Evolutionary conservation across 2,329 filamentous ascomycete genomes (phyloP), one percentile per base, ranked within the genome.

Genomic region (Fusarium abutilonis): DNA sequence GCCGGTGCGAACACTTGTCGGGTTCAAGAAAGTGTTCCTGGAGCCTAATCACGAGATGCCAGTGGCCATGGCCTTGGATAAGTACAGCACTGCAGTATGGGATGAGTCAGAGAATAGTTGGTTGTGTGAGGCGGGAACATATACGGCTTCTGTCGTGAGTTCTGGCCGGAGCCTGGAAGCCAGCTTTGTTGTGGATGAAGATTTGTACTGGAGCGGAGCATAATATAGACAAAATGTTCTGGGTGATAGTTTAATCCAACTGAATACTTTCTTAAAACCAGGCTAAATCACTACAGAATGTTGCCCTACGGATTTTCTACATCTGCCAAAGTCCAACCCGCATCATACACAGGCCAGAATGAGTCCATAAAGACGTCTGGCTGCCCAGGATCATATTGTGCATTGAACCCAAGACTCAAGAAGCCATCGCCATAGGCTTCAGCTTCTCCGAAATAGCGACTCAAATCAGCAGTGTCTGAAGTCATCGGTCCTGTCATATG

Each of bases 341-440:
- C 42, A 13, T 51, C 43, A 7, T 15, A 32, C 2, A 60, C 10
- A 5, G 60, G 60, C 60, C 52, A 58, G 13, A 63, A 62, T 0
- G 60, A 58, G 26, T 63, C 60, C 58, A 63, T 58, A 4, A 63
- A 63, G 0, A 63, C 23, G 21, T 63, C 60, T 1, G 60, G 60
- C 3, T 63, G 60, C 1, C 47, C 46, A 1, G 39, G 36, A 0
- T 47, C 47, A 21, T 63, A 47, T 7, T 51, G 19, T 0, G 39
- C 44, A 3, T 63, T 52, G 6, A 57, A 17, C 1, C 44, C 60
- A 6, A 63, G 17, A 1, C 19, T 40, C 1, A 42, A 35, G 2
- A 44, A 28, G 11, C 4, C 29, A 1, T 43, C 46, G 1, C n/a
- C 6, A 0, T 41, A 38, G 8, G 9, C 3, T 7, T 31, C 46